Percentiles rank a stretch among this genome's conserved stretches.
These are phyloP conservation scores for Sutorius australiensis DNA, from an alignment of 768 basidiomycete species.

Conservation along the genomic window DNA sequence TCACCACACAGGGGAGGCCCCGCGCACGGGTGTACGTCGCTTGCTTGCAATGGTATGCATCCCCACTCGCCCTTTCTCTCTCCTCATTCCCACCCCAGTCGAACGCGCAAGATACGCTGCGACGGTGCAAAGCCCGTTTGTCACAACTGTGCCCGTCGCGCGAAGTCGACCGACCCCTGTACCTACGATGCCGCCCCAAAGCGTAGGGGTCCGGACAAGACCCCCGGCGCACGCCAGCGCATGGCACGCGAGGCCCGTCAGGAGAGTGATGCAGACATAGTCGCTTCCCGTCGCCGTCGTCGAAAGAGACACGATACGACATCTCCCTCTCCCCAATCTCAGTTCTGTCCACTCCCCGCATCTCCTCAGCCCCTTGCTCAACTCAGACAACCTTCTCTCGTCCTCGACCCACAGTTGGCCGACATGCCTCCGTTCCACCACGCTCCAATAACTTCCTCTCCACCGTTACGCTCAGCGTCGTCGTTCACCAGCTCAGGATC, in stretches of 20 bases:
- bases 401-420: conserved; percentile 26
- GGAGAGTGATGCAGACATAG: conserved; percentile 29
- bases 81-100: conserved; percentile 39
- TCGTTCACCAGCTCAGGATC: conserved; percentile 6
- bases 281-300: conserved; percentile 24
- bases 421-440: conserved; percentile 16
- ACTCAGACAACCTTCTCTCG: conserved; percentile 9
- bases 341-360: background rate
- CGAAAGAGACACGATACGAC: conserved; percentile 12
- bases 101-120: conserved; percentile 75
- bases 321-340: conserved; percentile 1
- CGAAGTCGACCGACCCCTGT: conserved; percentile 46
- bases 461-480: background rate
- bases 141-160: conserved; percentile 63
- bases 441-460: background rate
- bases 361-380: background rate
- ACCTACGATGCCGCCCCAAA: conserved; percentile 69
- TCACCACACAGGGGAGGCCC: conserved; percentile 77
- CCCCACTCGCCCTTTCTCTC: background rate
- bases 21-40: conserved; percentile 75
- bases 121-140: conserved; percentile 77
- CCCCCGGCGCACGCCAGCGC: conserved; percentile 75
- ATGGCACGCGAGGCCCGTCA: conserved; percentile 40
- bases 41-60: conserved; percentile 66
- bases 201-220: conserved; percentile 76